Evolutionary conservation across 2,329 filamentous ascomycete species (phyloP).

Genomic region (Plenodomus biglobosus): DNA sequence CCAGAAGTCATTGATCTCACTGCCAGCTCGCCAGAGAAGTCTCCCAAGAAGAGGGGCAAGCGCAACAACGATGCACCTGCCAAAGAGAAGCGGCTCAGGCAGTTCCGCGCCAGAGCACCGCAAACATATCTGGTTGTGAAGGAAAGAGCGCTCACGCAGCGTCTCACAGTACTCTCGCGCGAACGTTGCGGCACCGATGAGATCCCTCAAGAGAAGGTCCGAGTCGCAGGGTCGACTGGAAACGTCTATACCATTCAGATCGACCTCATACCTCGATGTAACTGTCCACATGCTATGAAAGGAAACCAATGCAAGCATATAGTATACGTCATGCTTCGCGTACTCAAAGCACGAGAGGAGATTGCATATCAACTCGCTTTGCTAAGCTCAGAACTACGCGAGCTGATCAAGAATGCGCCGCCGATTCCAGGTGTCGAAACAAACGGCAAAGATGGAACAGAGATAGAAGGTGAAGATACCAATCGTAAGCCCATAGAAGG

Average conservation of each 20-base stretch:
- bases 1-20: constrained; percentile 12
- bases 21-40: constrained; percentile 14
- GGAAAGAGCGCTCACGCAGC: constrained; percentile 53
- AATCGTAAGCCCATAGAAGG: constrained; percentile 62
- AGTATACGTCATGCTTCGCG: constrained; percentile 61
- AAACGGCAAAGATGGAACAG: constrained; percentile 31
- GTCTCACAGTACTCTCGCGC: constrained; percentile 61
- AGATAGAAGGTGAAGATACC: constrained; percentile 36
- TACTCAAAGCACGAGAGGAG: constrained; percentile 58
- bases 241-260: constrained; percentile 63
- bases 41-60: constrained; percentile 22
- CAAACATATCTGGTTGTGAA: constrained; percentile 51
- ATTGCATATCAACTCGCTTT: constrained; percentile 63
- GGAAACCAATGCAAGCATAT: constrained; percentile 67
- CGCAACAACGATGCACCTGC: constrained; percentile 12
- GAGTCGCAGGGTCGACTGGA: constrained; percentile 62
- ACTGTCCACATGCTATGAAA: constrained; percentile 57
- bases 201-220: constrained; percentile 55
- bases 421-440: constrained; percentile 49
- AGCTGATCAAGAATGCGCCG: constrained; percentile 58
- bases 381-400: constrained; percentile 58
- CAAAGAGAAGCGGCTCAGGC: constrained; percentile 37
- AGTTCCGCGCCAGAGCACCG: constrained; percentile 46
- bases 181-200: constrained; percentile 48
- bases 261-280: constrained; percentile 54